Conservation (phyloP, 805 yeast species). For the Starmerella roubikii region DNA sequence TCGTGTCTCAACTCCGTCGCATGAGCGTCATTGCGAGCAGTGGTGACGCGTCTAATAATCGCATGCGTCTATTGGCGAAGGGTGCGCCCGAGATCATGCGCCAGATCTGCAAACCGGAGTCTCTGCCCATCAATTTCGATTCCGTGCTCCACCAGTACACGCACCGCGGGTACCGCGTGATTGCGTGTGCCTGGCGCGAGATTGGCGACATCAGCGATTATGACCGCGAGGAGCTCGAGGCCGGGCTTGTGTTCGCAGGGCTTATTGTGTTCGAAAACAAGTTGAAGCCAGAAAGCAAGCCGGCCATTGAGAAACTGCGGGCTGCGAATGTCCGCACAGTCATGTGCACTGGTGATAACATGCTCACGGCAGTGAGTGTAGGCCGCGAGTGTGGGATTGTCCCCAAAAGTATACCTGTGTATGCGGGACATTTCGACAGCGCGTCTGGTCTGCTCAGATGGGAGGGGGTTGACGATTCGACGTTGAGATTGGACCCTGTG, state of each 20-base stretch:
- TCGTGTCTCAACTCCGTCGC: constrained; percentile 69
- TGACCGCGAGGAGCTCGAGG: constrained; percentile 53
- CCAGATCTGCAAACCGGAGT: constrained; percentile 54
- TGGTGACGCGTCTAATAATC: constrained; percentile 18
- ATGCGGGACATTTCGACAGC: constrained; percentile 54
- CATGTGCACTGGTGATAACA: constrained; percentile 98
- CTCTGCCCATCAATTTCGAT: constrained; percentile 63
- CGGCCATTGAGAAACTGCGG: constrained; percentile 44
- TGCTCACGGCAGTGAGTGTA: constrained; percentile 87
- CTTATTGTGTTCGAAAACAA: constrained; percentile 88
- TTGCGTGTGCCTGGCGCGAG: constrained; percentile 81
- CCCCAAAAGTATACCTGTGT: constrained; percentile 33
- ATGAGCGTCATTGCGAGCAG: constrained; percentile 68
- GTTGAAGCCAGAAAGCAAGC: constrained; percentile 53
- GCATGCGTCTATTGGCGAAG: constrained; percentile 52
- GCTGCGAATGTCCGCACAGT: constrained; percentile 66
- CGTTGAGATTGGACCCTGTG: constrained; percentile 43
- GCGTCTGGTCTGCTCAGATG: constrained; percentile 22
- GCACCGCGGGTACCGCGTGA: constrained; percentile 86
- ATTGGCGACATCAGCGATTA: constrained; percentile 44
- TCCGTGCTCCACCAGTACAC: constrained; percentile 72
- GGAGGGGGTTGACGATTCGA: constrained; percentile 34
- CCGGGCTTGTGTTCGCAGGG: constrained; percentile 61
- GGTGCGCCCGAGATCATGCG: constrained; percentile 96
- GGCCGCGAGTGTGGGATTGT: constrained; percentile 72